phyloP scores from a whole-genome alignment of 192 early-diverging fungal genomes.

The Coemansia sp. region DNA sequence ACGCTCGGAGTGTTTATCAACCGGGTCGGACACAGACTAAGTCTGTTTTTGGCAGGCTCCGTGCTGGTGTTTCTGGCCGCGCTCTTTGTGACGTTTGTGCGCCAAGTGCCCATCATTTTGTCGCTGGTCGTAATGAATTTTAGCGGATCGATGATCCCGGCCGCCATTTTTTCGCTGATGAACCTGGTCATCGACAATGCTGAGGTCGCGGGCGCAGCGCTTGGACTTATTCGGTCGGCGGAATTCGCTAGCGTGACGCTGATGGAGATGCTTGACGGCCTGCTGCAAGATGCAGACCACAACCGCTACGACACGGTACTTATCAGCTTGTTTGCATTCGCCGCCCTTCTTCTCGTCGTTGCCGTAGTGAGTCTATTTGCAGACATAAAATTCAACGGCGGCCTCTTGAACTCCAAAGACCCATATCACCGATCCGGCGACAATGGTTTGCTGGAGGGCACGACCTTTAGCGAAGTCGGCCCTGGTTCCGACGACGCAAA shows the following conservation, averaged over 20 bases:
- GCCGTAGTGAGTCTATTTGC: constrained; percentile 21
- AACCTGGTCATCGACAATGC: constrained; percentile 51
- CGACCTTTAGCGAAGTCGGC: not conserved
- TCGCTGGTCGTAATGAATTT: constrained; percentile 45
- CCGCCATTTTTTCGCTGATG: constrained; percentile 46
- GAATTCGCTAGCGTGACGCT: constrained; percentile 53
- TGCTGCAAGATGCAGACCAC: constrained; percentile 52
- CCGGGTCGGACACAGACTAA: constrained; percentile 51
- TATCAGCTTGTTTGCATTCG: constrained; percentile 44
- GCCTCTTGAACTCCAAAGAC: constrained; percentile 37
- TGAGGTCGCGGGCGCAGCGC: constrained; percentile 48
- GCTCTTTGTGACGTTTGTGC: constrained; percentile 38
- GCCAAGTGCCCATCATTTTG: constrained; percentile 31
- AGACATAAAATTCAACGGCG: constrained; percentile 29
- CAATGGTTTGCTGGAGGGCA: not conserved
- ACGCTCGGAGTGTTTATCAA: constrained; percentile 59
- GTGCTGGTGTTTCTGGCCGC: constrained; percentile 37
- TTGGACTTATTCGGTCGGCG: constrained; percentile 52
- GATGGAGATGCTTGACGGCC: constrained; percentile 54
- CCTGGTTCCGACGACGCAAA: not conserved
- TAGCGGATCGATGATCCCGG: constrained; percentile 43
- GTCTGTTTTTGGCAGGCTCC: constrained; percentile 45
- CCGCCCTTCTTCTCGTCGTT: constrained; percentile 34
- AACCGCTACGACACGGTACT: constrained; percentile 52
- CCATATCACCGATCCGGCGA: constrained; percentile 23